Evolutionary conservation across 441 rosid genomes (phyloP), one percentile per base, ranked within the genome.

Genomic region (Melastoma candidum): DNA sequence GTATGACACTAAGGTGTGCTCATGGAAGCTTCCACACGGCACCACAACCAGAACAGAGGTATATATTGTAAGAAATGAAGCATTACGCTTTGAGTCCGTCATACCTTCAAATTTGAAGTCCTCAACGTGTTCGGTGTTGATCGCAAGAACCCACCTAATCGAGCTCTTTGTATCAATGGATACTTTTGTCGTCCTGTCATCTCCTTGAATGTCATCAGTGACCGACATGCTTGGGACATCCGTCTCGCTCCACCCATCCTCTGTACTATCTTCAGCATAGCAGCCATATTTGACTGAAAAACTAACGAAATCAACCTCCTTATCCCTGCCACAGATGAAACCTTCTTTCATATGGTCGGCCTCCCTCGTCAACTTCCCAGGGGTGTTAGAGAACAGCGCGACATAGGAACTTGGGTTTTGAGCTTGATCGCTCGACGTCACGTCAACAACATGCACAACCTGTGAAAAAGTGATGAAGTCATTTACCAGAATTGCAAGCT

Each of bases 401-500:
- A 86, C 56, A 67, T 59, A 88, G 12, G 96, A 77, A 43, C 54
- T 57, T 9, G 83, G 84, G 55, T 73, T 78, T 61, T 67, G 47
- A 68, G 72, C 83, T 60, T 54, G 75, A 17, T 72, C 73, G 57
- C 66, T 61, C 54, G 70, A 69, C 12, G 75, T 81, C 48, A 95
- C 71, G 71, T 93, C 95, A 50, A 93, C 95, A 51, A 93, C 81
- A 64, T 89, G 98, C 66, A 93, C 97, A 47, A 92, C 90, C 98
- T 83, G 74, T 48, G 69, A 59, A 65, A 17, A 43, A 68, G 65
- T 47, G 58, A 60, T 29, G 46, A 5, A 47, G n/a, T 44, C 8
- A 26, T 48, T n/a, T 44, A 51, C n/a, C 43, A 12, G 55, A 6
- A 29, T 29, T 17, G 22, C 22, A 17, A 17, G 22, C 22, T 17